A percentile compares a stretch with the other conserved stretches of the same genome.
These are phyloP conservation scores for Trametes maxima DNA, from an alignment of 768 basidiomycete genomes.

Conservation along the genomic window DNA sequence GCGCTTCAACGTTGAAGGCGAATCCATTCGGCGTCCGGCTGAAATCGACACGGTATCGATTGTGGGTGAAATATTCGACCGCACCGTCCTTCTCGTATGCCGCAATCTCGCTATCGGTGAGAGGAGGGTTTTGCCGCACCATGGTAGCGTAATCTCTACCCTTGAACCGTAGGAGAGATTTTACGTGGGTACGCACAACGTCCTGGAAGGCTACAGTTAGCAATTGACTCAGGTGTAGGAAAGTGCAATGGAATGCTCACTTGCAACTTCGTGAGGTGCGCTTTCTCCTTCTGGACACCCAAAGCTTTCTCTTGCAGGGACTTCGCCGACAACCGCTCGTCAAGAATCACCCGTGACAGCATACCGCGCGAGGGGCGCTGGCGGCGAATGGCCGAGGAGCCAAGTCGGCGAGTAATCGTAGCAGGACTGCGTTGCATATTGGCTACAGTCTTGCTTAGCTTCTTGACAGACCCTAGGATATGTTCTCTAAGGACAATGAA, in stretches of 20 bases:
- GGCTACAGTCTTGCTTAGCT: neutral
- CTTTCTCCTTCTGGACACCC: neutral
- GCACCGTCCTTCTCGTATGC: neutral
- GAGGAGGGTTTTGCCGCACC: neutral
- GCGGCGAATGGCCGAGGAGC: neutral
- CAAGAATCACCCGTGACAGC: neutral
- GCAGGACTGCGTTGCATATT: neutral
- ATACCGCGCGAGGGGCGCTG: constrained; percentile 2
- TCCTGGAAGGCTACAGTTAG: neutral
- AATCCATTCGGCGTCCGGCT: neutral
- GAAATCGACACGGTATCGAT: constrained; percentile 2
- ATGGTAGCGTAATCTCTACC: constrained; percentile 1
- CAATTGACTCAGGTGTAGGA: neutral
- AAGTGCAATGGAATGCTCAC: neutral
- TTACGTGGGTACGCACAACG: neutral
- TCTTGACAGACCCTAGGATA: neutral
- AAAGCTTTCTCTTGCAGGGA: neutral
- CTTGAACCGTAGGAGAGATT: neutral
- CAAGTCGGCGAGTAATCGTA: neutral
- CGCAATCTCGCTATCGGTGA: neutral
- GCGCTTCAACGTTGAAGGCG: constrained; percentile 2
- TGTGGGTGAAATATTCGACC: neutral
- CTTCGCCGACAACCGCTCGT: neutral
- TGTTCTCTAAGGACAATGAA: neutral
- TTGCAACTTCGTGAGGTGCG: neutral